phyloP scores from a whole-genome alignment of 306 rosid species.

The Luffa acutangula region DNA sequence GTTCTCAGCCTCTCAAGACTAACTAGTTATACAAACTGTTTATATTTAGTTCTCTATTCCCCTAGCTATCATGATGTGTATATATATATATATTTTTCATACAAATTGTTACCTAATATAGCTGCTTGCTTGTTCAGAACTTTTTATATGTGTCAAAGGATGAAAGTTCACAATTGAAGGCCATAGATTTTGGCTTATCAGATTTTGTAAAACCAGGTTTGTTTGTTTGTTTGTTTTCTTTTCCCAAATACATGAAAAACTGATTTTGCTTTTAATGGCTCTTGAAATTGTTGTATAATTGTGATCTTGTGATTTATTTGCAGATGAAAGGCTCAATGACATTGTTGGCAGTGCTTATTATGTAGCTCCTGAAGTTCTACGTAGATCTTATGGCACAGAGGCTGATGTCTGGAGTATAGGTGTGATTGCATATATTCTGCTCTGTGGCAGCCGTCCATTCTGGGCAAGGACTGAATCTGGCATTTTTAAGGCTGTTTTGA shows the following conservation, averaged over 20 bases:
- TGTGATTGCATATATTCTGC: conserved; percentile 81
- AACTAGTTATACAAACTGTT: not conserved
- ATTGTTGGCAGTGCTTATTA: conserved; percentile 99
- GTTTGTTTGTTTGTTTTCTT: not conserved
- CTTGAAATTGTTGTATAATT: conserved; percentile 2
- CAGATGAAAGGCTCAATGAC: conserved; percentile 91
- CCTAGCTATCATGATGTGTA: not conserved
- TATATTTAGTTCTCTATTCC: too few relatives aligned
- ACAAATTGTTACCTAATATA: conserved; percentile 17
- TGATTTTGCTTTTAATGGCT: not conserved
- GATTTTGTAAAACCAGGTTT: conserved; percentile 88
- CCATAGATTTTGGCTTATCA: conserved; percentile 92
- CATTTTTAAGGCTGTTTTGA: conserved; percentile 76
- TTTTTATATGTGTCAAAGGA: conserved; percentile 68
- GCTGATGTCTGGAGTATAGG: conserved; percentile 97
- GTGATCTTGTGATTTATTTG: conserved; percentile 20
- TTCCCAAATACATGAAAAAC: not conserved
- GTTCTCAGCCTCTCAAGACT: not conserved
- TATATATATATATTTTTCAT: conserved; percentile 6
- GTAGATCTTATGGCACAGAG: conserved; percentile 76
- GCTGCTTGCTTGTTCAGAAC: conserved; percentile 52
- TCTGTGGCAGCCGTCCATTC: conserved; percentile 97
- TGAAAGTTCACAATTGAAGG: conserved; percentile 83
- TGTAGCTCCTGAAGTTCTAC: conserved; percentile 95
- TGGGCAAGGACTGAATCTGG: conserved; percentile 98